Conservation (phyloP, 73 alveolate genomes). For the Tetrahymena malaccensis region DNA sequence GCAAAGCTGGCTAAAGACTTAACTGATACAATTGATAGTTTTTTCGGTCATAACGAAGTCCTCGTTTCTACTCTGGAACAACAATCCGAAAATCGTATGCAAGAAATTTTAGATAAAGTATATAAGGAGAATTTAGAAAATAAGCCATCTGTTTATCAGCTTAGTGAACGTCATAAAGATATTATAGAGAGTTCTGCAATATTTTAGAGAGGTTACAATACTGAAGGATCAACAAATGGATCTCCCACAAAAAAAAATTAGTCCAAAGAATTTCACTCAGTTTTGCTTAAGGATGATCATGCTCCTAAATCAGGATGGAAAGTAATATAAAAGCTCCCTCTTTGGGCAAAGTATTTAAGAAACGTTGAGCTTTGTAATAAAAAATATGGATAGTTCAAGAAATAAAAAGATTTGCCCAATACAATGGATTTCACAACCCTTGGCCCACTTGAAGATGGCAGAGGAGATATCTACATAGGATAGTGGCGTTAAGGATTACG, state of each 20-base stretch:
- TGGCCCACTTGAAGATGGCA: not conserved
- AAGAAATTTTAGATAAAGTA: not conserved
- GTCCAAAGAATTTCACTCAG: not conserved
- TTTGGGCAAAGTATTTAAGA: not conserved
- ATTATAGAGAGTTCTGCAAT: not conserved
- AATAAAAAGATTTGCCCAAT: not conserved
- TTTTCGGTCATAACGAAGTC: not conserved
- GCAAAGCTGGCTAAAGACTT: not conserved
- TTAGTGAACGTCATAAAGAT: not conserved
- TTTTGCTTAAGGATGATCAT: not conserved
- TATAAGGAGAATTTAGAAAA: not conserved
- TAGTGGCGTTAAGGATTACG: constrained; percentile 2
- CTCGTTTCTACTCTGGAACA: not conserved
- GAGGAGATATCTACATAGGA: constrained; percentile 3
- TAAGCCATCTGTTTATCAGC: not conserved
- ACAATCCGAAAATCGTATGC: not conserved
- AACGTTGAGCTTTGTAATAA: not conserved
- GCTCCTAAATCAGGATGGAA: not conserved
- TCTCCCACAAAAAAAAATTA: not conserved
- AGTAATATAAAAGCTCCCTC: not conserved
- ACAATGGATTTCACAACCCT: not conserved
- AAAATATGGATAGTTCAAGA: not conserved
- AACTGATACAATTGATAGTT: not conserved
- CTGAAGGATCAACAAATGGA: not conserved
- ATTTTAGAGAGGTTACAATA: not conserved